These are phyloP conservation scores for Chlamydomonas asymmetrica DNA, from an alignment of 139 green algal species.

Conservation along the genomic window DNA sequence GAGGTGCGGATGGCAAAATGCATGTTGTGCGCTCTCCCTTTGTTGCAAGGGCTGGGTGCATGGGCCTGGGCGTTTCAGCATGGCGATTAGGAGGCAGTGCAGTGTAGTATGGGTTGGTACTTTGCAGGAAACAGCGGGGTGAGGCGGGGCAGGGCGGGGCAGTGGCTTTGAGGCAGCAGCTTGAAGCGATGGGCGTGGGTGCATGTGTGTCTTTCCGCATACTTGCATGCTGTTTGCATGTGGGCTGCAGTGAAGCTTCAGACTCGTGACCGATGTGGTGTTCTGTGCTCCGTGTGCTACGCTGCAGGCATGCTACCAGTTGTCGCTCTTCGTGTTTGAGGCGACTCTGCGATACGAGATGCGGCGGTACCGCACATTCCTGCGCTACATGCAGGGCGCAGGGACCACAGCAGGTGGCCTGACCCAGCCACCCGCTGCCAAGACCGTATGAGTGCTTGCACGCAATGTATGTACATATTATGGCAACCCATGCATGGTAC, in stretches of 20 bases:
- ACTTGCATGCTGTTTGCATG: too few relatives aligned
- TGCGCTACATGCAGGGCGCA: not conserved
- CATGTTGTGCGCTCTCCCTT: too few relatives aligned
- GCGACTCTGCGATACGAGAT: slow-evolving; percentile 14
- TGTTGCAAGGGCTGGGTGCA: too few relatives aligned
- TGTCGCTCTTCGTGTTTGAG: slow-evolving; percentile 26
- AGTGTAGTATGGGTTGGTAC: too few relatives aligned
- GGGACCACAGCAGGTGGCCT: not conserved
- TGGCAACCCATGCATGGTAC: not conserved
- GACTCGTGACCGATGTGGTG: not conserved
- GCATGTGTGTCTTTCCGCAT: not conserved
- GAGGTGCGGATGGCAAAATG: too few relatives aligned
- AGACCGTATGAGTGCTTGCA: not conserved
- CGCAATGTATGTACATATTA: not conserved
- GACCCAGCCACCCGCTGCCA: not conserved
- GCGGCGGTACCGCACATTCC: not conserved
- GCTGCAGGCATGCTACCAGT: slow-evolving; percentile 33
- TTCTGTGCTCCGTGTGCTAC: not conserved
- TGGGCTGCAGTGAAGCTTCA: not conserved
- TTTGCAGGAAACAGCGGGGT: too few relatives aligned
- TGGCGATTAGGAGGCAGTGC: too few relatives aligned
- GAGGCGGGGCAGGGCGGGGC: too few relatives aligned
- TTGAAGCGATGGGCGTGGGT: not conserved
- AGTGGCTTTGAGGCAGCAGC: not conserved
- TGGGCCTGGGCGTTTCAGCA: too few relatives aligned